phyloP scores from a whole-genome alignment of 129 eudicot genomes.

The Flaveria sonorensis region DNA sequence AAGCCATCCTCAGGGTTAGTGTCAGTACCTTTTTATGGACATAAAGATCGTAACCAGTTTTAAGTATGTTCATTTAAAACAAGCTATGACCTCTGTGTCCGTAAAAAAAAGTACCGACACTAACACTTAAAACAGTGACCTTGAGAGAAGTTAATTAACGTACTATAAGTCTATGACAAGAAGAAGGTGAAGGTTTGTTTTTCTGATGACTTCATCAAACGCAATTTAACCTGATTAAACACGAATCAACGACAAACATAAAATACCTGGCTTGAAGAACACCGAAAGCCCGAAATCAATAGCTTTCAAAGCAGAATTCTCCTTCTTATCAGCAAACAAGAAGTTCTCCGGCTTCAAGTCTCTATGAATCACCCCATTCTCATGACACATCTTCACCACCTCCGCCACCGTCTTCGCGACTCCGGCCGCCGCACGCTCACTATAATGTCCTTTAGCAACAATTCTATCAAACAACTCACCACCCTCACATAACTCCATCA shows the following conservation, averaged over 20 bases:
- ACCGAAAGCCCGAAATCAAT: conserved; percentile 98
- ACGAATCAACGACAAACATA: background rate
- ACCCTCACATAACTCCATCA: conserved; percentile 96
- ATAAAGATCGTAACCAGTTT: too few species aligned
- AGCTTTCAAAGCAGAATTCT: conserved; percentile 78
- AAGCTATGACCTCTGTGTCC: too few species aligned
- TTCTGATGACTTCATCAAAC: too few species aligned
- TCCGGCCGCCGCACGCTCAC: conserved; percentile 90
- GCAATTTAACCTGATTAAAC: too few species aligned
- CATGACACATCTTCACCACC: conserved; percentile 92
- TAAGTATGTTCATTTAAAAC: too few species aligned
- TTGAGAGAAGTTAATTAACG: too few species aligned
- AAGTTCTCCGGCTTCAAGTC: conserved; percentile 98
- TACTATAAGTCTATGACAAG: too few species aligned
- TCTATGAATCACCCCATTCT: conserved; percentile 86
- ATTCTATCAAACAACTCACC: conserved; percentile 94
- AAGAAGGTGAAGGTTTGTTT: too few species aligned
- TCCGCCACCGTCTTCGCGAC: conserved; percentile 86
- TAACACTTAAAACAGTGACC: too few species aligned
- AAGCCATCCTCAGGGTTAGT: too few species aligned
- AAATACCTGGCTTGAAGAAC: conserved; percentile 81
- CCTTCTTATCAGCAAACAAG: conserved; percentile 88
- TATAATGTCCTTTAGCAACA: conserved; percentile 89
- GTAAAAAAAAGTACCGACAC: too few species aligned
- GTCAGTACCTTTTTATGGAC: too few species aligned